A percentile compares a stretch with the other conserved stretches of the same genome.
Evolutionary conservation across 345 rosid genomes (phyloP).

Genomic region (Bruguiera sexangula): DNA sequence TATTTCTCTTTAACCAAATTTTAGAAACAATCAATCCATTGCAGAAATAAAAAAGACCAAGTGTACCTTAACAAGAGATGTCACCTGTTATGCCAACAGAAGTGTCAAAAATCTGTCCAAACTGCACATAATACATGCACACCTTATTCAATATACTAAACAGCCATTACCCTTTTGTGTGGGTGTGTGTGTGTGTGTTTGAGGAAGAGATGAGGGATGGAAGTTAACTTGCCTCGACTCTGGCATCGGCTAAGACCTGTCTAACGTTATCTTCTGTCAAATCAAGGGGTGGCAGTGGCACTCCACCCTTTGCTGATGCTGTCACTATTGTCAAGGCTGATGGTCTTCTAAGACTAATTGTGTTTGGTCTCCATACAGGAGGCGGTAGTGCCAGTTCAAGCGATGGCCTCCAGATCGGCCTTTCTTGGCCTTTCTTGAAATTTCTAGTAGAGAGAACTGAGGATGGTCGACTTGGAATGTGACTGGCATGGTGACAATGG

Average conservation of each 20-base stretch:
- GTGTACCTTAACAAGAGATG: constrained; percentile 16
- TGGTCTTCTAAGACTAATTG: neutral
- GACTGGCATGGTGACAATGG: neutral
- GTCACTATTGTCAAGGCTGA: constrained; percentile 17
- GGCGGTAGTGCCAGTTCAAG: constrained; percentile 3
- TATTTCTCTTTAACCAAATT: neutral
- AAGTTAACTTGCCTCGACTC: constrained; percentile 51
- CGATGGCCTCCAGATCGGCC: neutral
- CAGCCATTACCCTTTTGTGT: too few species aligned
- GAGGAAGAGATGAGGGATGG: too few species aligned
- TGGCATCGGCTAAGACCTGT: constrained; percentile 66
- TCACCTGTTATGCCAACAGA: constrained; percentile 86
- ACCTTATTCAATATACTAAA: too few species aligned
- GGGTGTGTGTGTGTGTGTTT: too few species aligned
- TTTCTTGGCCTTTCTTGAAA: neutral
- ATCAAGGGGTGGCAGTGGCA: constrained; percentile 65
- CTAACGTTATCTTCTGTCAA: constrained; percentile 79
- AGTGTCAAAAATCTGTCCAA: constrained; percentile 70
- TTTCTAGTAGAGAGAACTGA: neutral
- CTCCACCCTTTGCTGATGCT: constrained; percentile 47
- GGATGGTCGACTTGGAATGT: constrained; percentile 5
- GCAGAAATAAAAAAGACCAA: neutral
- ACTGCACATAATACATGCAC: constrained; percentile 34
- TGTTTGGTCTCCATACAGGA: neutral
- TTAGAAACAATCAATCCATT: neutral